These are phyloP conservation scores for Pleodorina starrii DNA, from an alignment of 139 green algal species.

Conservation along the genomic window DNA sequence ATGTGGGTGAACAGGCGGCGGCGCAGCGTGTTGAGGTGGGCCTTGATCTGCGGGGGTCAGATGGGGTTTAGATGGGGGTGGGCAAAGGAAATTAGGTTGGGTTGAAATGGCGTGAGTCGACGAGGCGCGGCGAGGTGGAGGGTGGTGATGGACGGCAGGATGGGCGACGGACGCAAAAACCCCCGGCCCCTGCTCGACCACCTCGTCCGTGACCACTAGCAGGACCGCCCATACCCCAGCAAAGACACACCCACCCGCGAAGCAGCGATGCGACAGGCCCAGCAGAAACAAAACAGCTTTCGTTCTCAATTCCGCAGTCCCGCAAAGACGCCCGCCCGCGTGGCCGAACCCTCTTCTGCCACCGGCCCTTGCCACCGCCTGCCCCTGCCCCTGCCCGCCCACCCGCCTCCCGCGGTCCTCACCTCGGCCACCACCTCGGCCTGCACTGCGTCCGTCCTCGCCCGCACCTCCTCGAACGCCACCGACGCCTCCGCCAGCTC, in stretches of 20 bases:
- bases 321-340: no score
- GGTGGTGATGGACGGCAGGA: no score
- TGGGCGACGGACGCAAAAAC: no score
- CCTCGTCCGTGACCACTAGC: no score
- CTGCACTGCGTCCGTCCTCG: slow-evolving; percentile 59
- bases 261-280: no score
- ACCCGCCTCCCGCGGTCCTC: neutral
- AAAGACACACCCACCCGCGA: no score
- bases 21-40: slow-evolving; percentile 70
- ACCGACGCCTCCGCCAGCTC: slow-evolving; percentile 64
- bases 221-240: no score
- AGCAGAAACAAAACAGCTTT: no score
- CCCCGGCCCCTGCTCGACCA: no score
- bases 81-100: neutral
- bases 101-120: no score
- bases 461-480: slow-evolving; percentile 69
- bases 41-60: slow-evolving; percentile 64
- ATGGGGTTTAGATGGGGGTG: neutral
- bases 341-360: neutral
- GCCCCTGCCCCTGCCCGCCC: neutral
- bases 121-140: no score
- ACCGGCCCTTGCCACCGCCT: neutral
- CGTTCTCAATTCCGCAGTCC: no score
- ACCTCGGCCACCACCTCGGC: slow-evolving; percentile 77
- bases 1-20: slow-evolving; percentile 65